Evolutionary conservation across 2,329 filamentous ascomycete genomes (phyloP).

Genomic region (Immersiporthe knoxdaviesiana): DNA sequence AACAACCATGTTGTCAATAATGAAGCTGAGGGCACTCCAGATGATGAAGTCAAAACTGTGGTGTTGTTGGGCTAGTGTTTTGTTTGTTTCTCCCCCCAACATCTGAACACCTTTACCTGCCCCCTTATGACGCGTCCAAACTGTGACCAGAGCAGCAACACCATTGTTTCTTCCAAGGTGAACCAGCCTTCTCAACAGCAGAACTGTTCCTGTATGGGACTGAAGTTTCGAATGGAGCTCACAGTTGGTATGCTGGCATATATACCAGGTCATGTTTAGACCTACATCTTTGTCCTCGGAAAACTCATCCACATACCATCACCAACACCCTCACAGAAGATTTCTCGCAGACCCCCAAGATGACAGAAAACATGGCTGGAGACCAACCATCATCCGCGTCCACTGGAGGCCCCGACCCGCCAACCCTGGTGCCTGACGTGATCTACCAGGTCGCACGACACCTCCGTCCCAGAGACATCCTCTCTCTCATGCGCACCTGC

Average conservation of each 20-base stretch:
- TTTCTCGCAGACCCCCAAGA: background rate
- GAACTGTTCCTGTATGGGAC: background rate
- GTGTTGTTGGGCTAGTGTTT: no score
- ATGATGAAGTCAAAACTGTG: background rate
- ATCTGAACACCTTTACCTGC: background rate
- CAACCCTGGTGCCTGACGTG: background rate
- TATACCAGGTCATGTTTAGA: background rate
- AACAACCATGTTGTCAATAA: background rate
- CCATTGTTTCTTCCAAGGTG: background rate
- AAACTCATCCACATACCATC: no score
- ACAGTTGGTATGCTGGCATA: background rate
- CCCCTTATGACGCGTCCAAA: background rate
- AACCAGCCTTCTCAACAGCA: background rate
- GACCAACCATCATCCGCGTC: background rate
- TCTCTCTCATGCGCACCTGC: background rate
- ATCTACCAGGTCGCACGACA: background rate
- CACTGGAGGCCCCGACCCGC: background rate
- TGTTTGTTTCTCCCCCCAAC: no score
- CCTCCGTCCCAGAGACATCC: background rate
- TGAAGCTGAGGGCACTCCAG: background rate
- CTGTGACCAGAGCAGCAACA: background rate
- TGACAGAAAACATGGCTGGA: background rate
- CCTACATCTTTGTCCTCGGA: background rate
- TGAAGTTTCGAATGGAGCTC: background rate
- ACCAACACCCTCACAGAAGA: background rate